These are phyloP conservation scores for Atalantia buxifolia DNA, from an alignment of 345 rosid species.

Conservation along the genomic window DNA sequence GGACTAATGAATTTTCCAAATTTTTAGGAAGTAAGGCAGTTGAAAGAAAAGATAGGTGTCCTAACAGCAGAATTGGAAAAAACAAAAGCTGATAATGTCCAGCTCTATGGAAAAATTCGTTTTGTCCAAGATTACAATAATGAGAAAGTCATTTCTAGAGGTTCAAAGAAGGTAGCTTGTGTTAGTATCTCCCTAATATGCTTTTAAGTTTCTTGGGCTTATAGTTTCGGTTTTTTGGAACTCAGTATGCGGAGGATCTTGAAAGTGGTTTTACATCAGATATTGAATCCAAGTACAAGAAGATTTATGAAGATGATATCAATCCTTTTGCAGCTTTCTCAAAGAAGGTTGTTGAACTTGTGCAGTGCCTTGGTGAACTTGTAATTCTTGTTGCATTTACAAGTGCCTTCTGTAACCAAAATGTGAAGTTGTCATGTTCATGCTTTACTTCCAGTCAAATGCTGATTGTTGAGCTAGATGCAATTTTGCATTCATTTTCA, in stretches of 20 bases:
- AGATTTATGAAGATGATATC: conserved; percentile 95
- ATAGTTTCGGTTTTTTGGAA: conserved; percentile 8
- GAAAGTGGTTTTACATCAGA: conserved; percentile 94
- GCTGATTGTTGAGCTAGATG: not conserved
- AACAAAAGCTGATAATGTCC: conserved; percentile 94
- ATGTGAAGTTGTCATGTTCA: not conserved
- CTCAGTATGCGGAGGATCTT: conserved; percentile 77
- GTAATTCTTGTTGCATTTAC: not conserved
- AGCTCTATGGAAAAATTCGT: conserved; percentile 94
- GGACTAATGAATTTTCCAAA: conserved; percentile 4
- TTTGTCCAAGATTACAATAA: conserved; percentile 92
- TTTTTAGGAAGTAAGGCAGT: conserved; percentile 79
- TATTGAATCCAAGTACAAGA: conserved; percentile 96
- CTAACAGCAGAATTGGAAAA: conserved; percentile 78
- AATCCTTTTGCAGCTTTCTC: conserved; percentile 99
- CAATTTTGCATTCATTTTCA: not conserved
- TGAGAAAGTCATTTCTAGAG: conserved; percentile 92
- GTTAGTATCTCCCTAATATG: conserved; percentile 1
- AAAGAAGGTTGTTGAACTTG: conserved; percentile 54
- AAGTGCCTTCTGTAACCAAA: not conserved
- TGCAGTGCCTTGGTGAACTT: not conserved
- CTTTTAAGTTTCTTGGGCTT: conserved; percentile 2
- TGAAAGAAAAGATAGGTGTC: conserved; percentile 77
- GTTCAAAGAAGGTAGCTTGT: conserved; percentile 74
- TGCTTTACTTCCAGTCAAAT: not conserved